These are phyloP conservation scores for Madurella mycetomatis DNA, from an alignment of 2,329 filamentous ascomycete species.

Conservation along the genomic window DNA sequence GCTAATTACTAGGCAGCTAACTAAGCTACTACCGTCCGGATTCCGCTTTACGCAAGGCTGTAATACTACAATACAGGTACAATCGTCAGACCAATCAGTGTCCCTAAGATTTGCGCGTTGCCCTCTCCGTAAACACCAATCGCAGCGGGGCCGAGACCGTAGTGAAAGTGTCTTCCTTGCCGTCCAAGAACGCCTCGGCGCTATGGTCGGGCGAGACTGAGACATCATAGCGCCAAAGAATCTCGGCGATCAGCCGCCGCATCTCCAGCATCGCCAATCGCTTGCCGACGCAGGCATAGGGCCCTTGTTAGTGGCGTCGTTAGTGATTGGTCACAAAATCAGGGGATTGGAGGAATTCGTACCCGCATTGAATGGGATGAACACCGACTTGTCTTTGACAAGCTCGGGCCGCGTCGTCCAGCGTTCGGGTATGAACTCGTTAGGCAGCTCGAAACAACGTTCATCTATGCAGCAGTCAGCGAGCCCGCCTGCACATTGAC, in stretches of 20 bases:
- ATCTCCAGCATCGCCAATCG: constrained; percentile 15
- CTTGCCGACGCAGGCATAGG: constrained; percentile 15
- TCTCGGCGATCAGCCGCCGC: constrained; percentile 14
- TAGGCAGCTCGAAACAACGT: constrained; percentile 11
- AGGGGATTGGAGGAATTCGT: background rate
- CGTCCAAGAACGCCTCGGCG: constrained; percentile 21
- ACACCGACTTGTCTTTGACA: constrained; percentile 6
- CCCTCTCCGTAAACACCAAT: constrained; percentile 10
- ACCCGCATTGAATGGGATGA: constrained; percentile 14
- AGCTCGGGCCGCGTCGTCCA: constrained; percentile 16
- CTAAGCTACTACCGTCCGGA: background rate
- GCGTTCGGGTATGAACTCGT: constrained; percentile 23
- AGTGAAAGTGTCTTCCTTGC: constrained; percentile 23
- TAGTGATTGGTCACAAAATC: background rate
- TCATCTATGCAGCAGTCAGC: background rate
- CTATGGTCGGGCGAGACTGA: constrained; percentile 17
- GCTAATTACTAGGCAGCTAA: too few species aligned
- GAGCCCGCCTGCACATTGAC: too few species aligned
- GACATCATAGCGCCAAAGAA: constrained; percentile 22
- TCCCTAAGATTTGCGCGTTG: too few species aligned
- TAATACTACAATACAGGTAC: background rate
- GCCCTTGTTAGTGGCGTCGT: background rate
- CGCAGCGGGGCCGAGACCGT: constrained; percentile 17
- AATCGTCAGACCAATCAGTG: too few species aligned
- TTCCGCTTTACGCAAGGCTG: background rate